Percentiles rank a stretch among this genome's conserved stretches.
These are phyloP conservation scores for Mycena crocata DNA, from an alignment of 768 basidiomycete species.

Conservation along the genomic window DNA sequence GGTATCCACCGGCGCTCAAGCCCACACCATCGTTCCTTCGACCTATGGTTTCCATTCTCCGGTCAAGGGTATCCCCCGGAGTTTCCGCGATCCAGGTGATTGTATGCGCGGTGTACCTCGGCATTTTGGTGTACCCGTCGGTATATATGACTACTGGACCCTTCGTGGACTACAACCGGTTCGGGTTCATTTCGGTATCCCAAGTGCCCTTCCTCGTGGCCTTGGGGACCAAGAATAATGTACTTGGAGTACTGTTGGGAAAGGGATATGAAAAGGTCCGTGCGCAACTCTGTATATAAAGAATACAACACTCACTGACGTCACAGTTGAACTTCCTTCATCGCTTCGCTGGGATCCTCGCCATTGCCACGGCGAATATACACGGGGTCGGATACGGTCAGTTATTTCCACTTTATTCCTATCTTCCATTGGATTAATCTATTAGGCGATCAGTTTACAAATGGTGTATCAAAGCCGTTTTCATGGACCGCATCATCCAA, in stretches of 20 bases:
- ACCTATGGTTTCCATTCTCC: slow-evolving; percentile 54
- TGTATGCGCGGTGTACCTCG: slow-evolving; percentile 53
- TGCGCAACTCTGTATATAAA: neutral
- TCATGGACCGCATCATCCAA: neutral
- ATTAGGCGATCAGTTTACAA: slow-evolving; percentile 12
- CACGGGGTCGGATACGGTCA: slow-evolving; percentile 69
- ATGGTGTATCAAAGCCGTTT: slow-evolving; percentile 1
- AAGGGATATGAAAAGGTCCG: slow-evolving; percentile 75
- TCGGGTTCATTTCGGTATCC: slow-evolving; percentile 65
- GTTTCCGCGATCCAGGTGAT: slow-evolving; percentile 63
- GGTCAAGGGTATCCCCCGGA: slow-evolving; percentile 55
- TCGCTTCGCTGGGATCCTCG: slow-evolving; percentile 11
- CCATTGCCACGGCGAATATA: slow-evolving; percentile 39
- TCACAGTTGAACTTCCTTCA: slow-evolving; percentile 19
- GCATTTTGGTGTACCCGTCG: slow-evolving; percentile 48
- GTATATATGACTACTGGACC: slow-evolving; percentile 62
- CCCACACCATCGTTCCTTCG: slow-evolving; percentile 59
- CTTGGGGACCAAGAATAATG: slow-evolving; percentile 77
- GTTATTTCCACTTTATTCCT: slow-evolving; percentile 39
- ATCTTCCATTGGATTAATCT: neutral
- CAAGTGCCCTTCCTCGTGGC: slow-evolving; percentile 76
- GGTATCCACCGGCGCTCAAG: slow-evolving; percentile 63
- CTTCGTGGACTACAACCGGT: slow-evolving; percentile 60
- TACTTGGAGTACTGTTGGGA: slow-evolving; percentile 68
- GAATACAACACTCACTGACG: neutral